A percentile compares a stretch with the other conserved stretches of the same genome.
Conservation (phyloP, 192 early-diverging fungal genomes). For the Geranomyces variabilis region DNA sequence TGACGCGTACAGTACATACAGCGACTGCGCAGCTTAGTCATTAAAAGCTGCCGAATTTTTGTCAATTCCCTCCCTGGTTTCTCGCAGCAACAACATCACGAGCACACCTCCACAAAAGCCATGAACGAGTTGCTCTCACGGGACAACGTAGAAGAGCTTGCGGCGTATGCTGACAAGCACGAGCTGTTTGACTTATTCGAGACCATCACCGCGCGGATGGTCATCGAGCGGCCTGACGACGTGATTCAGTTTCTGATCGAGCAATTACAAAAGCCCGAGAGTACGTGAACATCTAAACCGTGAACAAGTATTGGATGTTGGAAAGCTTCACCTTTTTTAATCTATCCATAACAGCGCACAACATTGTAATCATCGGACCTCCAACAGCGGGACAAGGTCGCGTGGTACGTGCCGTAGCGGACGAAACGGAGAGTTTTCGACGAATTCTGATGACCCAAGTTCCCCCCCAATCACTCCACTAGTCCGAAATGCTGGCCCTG, state of each 20-base stretch:
- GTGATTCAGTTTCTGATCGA: conserved; percentile 57
- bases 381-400: conserved; percentile 31
- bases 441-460: too few species aligned
- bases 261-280: conserved; percentile 41
- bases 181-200: conserved; percentile 58
- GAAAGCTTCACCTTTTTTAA: too few species aligned
- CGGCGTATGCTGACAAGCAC: conserved; percentile 57
- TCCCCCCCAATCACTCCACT: not conserved
- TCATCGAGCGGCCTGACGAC: conserved; percentile 52
- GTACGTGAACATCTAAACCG: conserved; percentile 7
- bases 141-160: conserved; percentile 42
- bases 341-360: too few species aligned
- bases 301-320: too few species aligned
- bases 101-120: not conserved
- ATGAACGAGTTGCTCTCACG: conserved; percentile 44
- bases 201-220: conserved; percentile 38
- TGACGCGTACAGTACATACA: too few species aligned
- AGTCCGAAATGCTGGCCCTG: conserved; percentile 47
- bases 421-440: too few species aligned
- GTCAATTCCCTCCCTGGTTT: too few species aligned
- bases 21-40: too few species aligned
- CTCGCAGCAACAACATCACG: too few species aligned
- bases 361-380: conserved; percentile 24
- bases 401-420: conserved; percentile 21
- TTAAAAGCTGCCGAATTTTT: too few species aligned